Evolutionary conservation across 306 rosid species (phyloP).

Genomic region (Adenanthera pavonina): DNA sequence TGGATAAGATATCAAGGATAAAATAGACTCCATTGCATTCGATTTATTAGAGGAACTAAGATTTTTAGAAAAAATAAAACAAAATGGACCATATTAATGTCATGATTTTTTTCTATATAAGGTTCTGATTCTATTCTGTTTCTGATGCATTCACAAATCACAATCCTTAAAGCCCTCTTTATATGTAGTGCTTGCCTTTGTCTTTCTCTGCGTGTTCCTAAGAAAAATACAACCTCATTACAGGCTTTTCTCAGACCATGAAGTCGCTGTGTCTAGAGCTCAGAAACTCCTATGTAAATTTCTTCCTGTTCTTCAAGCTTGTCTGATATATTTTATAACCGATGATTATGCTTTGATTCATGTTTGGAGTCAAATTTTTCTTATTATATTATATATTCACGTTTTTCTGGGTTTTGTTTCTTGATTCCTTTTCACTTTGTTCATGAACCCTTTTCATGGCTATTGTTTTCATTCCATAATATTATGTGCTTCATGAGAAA

Average conservation of each 20-base stretch:
- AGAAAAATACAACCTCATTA: conserved; percentile 6
- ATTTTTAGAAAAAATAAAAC: background rate
- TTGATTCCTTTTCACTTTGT: background rate
- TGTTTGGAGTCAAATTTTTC: background rate
- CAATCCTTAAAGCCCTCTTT: background rate
- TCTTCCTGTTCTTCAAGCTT: background rate
- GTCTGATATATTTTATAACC: background rate
- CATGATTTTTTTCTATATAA: background rate
- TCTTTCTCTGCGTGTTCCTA: background rate
- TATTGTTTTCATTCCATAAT: background rate
- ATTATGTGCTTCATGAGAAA: background rate
- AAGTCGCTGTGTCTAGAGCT: background rate
- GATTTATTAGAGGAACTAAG: background rate
- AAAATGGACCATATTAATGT: background rate
- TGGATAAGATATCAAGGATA: background rate
- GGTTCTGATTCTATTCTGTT: background rate
- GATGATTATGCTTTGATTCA: background rate
- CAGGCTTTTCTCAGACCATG: conserved; percentile 27
- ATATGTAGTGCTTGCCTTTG: background rate
- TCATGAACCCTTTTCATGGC: background rate
- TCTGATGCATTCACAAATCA: background rate
- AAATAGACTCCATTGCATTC: background rate
- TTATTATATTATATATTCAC: background rate
- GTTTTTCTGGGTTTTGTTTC: background rate
- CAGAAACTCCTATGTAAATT: conserved; percentile 39